Percentiles rank a stretch among this genome's conserved stretches.
phyloP scores from a whole-genome alignment of 2,329 filamentous ascomycete genomes.

The Penicillium sp. region DNA sequence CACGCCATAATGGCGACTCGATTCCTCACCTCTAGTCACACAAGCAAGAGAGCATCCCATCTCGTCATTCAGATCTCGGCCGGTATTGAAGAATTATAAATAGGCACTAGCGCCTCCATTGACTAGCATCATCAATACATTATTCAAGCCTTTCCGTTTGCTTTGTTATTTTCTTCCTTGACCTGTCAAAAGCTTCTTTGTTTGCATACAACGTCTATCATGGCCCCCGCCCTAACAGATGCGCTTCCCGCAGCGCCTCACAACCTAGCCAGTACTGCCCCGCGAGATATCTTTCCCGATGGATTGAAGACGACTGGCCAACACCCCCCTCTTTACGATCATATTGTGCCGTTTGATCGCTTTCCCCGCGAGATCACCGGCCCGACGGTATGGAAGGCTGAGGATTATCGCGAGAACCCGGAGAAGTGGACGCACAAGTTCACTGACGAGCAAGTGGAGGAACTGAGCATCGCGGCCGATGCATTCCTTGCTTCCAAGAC shows the following conservation, averaged over 20 bases:
- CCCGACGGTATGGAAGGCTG: slow-evolving; percentile 71
- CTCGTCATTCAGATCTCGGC: slow-evolving; percentile 12
- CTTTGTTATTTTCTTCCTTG: background rate
- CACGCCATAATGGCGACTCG: slow-evolving; percentile 37
- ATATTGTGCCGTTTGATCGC: slow-evolving; percentile 66
- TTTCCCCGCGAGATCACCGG: slow-evolving; percentile 74
- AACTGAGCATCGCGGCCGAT: slow-evolving; percentile 69
- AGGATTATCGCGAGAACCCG: slow-evolving; percentile 65
- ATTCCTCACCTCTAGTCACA: slow-evolving; percentile 26
- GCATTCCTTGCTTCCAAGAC: slow-evolving; percentile 66
- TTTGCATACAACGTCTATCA: slow-evolving; percentile 20
- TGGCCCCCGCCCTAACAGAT: slow-evolving; percentile 48
- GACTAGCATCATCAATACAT: background rate
- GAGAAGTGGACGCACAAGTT: slow-evolving; percentile 76
- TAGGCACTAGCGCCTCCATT: slow-evolving; percentile 5
- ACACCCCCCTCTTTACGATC: slow-evolving; percentile 68
- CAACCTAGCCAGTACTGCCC: slow-evolving; percentile 42
- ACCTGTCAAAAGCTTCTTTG: background rate
- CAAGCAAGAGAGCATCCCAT: slow-evolving; percentile 13
- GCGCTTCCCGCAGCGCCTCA: slow-evolving; percentile 44
- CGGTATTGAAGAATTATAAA: slow-evolving; percentile 23
- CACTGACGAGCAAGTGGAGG: slow-evolving; percentile 65
- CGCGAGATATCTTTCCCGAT: slow-evolving; percentile 62
- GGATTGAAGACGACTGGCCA: slow-evolving; percentile 72
- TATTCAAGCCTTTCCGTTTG: background rate